These are phyloP conservation scores for Botrytis sinoallii DNA, from an alignment of 2,329 filamentous ascomycete genomes.

Conservation along the genomic window DNA sequence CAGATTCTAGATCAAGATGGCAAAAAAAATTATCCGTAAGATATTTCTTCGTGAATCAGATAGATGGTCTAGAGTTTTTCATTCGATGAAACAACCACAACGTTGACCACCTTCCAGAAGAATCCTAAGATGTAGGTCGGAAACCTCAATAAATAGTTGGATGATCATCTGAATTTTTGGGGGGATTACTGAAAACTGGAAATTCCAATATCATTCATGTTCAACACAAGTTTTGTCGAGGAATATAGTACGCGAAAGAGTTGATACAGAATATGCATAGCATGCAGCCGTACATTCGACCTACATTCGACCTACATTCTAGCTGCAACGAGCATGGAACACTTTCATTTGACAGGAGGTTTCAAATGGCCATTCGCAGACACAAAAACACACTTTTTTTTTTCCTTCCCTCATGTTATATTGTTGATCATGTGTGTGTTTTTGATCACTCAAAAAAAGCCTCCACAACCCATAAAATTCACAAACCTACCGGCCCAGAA, in stretches of 20 bases:
- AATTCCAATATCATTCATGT: rapidly evolving
- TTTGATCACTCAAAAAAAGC: neutral
- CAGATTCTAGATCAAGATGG: neutral
- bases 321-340: neutral
- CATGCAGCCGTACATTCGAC: neutral
- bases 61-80: neutral
- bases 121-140: neutral
- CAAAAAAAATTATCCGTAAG: neutral
- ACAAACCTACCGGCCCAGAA: neutral
- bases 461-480: neutral
- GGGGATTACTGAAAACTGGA: no score
- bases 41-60: neutral
- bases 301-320: neutral
- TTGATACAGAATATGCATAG: neutral
- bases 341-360: neutral
- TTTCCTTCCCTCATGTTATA: neutral
- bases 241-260: neutral
- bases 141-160: neutral
- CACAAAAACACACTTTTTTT: neutral
- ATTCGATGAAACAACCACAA: neutral
- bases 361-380: neutral
- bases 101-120: neutral
- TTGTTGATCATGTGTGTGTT: neutral
- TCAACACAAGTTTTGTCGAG: neutral
- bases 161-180: neutral